Evolutionary conservation across 176 grass and related monocot species (phyloP).

Genomic region (Cymbopogon citratus): DNA sequence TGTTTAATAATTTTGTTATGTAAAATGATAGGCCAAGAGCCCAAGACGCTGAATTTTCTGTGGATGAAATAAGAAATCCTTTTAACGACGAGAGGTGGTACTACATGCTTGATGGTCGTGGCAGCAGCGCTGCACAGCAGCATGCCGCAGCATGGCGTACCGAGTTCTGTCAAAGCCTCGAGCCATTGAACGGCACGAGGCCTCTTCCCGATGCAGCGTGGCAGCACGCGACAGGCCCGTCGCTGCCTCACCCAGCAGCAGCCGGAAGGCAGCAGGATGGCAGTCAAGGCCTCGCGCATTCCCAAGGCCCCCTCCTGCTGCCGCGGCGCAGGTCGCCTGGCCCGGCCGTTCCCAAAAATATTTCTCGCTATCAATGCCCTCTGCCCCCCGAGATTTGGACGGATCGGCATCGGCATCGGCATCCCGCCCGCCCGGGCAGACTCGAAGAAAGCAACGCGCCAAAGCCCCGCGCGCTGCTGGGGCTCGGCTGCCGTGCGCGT

Average conservation of each 20-base stretch:
- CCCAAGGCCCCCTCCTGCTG: conserved; percentile 9
- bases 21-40: too few relatives aligned
- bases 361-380: conserved; percentile 1
- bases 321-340: conserved; percentile 1
- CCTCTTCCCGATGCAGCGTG: not conserved
- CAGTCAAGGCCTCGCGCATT: conserved; percentile 36
- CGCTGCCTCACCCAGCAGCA: not conserved
- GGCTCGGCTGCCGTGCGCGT: not conserved
- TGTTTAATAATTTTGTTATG: too few relatives aligned
- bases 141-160: too few relatives aligned
- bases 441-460: not conserved
- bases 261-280: conserved; percentile 23
- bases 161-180: too few relatives aligned
- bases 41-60: too few relatives aligned
- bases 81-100: too few relatives aligned
- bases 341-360: conserved; percentile 23
- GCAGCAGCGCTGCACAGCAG: too few relatives aligned
- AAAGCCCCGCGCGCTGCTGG: too few relatives aligned
- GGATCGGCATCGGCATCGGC: not conserved
- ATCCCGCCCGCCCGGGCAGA: not conserved
- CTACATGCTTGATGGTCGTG: too few relatives aligned
- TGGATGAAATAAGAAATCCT: too few relatives aligned
- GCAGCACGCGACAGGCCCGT: not conserved
- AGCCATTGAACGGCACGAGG: not conserved
- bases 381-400: conserved; percentile 7